phyloP scores from a whole-genome alignment of 2,329 filamentous ascomycete genomes.

The Fusarium neocosmosporiellum region DNA sequence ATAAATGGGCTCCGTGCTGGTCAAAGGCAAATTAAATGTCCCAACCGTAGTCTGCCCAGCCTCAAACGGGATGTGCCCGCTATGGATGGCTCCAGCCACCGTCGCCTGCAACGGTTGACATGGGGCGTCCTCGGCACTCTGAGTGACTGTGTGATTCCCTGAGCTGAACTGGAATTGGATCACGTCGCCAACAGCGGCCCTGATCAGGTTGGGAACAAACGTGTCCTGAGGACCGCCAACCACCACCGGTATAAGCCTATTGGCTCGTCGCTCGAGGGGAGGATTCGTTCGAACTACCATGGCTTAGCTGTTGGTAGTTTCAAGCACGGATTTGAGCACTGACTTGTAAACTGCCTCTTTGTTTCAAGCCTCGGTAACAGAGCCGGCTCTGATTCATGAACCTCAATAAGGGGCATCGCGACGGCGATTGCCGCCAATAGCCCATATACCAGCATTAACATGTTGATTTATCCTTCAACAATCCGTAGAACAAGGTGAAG shows the following conservation, averaged over 20 bases:
- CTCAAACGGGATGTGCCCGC: constrained; percentile 54
- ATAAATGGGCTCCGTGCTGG: constrained; percentile 58
- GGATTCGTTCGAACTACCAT: constrained; percentile 15
- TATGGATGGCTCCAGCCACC: constrained; percentile 50
- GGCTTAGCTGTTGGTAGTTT: not conserved
- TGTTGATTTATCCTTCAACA: not conserved
- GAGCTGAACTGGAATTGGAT: constrained; percentile 57
- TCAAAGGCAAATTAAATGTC: constrained; percentile 60
- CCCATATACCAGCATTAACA: constrained; percentile 3
- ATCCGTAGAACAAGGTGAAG: not conserved
- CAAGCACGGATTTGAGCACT: not conserved
- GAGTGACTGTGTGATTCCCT: constrained; percentile 58
- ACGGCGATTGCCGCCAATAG: constrained; percentile 1
- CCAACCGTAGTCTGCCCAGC: constrained; percentile 52
- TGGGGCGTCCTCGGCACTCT: constrained; percentile 49
- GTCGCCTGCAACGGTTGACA: constrained; percentile 53
- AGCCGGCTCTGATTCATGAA: constrained; percentile 9
- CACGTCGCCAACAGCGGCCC: constrained; percentile 51
- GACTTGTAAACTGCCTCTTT: constrained; percentile 13
- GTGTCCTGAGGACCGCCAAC: constrained; percentile 52
- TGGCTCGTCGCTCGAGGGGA: constrained; percentile 24
- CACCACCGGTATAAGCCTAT: constrained; percentile 47
- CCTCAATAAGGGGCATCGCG: constrained; percentile 24
- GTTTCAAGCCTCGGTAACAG: not conserved
- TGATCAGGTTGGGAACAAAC: constrained; percentile 52